Conservation (phyloP, 2,329 filamentous ascomycete genomes). For the Allantophomopsis cytisporea region DNA sequence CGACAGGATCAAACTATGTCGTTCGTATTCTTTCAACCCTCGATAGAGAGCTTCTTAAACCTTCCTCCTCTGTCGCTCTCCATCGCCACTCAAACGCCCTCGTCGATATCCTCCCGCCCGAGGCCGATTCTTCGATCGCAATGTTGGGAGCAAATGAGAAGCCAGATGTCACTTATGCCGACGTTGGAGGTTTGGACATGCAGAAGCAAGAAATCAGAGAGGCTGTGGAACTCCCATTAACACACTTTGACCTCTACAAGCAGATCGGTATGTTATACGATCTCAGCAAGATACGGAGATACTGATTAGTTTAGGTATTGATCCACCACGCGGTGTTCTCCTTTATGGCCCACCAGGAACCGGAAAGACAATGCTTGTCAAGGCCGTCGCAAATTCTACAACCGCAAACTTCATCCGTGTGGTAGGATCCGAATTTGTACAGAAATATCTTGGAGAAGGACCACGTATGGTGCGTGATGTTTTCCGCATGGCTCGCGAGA, state of each 20-base stretch:
- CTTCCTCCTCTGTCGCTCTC: constrained; percentile 91
- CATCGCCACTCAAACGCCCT: constrained; percentile 97
- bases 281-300: background rate
- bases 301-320: constrained; percentile 38
- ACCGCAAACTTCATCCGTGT: constrained; percentile 98
- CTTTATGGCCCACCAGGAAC: constrained; percentile 94
- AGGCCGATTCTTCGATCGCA: constrained; percentile 96
- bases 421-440: constrained; percentile 95
- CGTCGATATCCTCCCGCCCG: constrained; percentile 95
- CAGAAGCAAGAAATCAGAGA: constrained; percentile 99
- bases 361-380: constrained; percentile 95
- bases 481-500: constrained; percentile 97
- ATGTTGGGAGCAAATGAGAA: constrained; percentile 97
- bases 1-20: constrained; percentile 96
- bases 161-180: constrained; percentile 94
- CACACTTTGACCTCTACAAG: constrained; percentile 95
- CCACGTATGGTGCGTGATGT: constrained; percentile 98
- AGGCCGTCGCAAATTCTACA: constrained; percentile 96
- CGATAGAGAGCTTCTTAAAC: constrained; percentile 95
- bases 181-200: constrained; percentile 97
- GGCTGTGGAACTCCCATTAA: constrained; percentile 90
- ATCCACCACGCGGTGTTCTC: constrained; percentile 89
- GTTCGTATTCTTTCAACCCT: constrained; percentile 96
- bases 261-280: constrained; percentile 57
- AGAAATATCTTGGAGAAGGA: constrained; percentile 96